Percentiles rank a stretch among this genome's conserved stretches.
Conservation (phyloP, 805 yeast genomes). For the Cyberlindnera subsufficiens region DNA sequence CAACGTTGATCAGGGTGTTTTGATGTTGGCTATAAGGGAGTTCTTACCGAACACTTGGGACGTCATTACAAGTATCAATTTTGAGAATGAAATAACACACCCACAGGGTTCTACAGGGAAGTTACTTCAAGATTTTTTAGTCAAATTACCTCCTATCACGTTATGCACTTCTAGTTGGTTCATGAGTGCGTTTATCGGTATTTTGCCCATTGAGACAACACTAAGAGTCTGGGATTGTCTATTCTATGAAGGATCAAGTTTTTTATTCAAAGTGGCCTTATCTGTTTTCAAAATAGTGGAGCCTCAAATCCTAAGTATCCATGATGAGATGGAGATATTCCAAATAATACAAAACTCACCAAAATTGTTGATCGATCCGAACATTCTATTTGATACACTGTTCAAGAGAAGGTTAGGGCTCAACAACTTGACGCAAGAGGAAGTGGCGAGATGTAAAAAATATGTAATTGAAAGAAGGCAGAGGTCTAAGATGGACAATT, state of each 20-base stretch:
- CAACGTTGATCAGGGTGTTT: constrained; percentile 89
- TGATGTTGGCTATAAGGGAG: constrained; percentile 81
- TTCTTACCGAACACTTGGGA: constrained; percentile 80
- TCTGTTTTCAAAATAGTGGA: constrained; percentile 75
- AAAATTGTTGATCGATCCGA: constrained; percentile 62
- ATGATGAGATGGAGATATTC: constrained; percentile 61
- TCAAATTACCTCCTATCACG: constrained; percentile 82
- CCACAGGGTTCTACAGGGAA: constrained; percentile 5
- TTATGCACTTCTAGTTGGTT: constrained; percentile 97
- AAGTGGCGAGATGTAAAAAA: constrained; percentile 68
- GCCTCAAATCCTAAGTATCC: constrained; percentile 44
- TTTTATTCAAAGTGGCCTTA: constrained; percentile 75
- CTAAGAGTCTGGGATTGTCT: constrained; percentile 92
- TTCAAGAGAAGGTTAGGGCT: constrained; percentile 68
- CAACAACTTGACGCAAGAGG: constrained; percentile 76
- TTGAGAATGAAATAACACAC: constrained; percentile 30
- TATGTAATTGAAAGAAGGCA: constrained; percentile 66
- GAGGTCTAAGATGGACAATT: constrained; percentile 10
- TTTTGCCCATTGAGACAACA: constrained; percentile 82
- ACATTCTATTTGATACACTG: constrained; percentile 62
- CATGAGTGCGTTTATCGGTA: constrained; percentile 93
- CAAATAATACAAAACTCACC: constrained; percentile 86
- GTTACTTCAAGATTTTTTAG: constrained; percentile 44
- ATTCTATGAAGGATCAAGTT: constrained; percentile 86
- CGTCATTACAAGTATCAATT: constrained; percentile 30